Evolutionary conservation across 768 basidiomycete genomes (phyloP), one percentile per base, ranked within the genome.

Genomic region (Rhodocollybia butyracea): DNA sequence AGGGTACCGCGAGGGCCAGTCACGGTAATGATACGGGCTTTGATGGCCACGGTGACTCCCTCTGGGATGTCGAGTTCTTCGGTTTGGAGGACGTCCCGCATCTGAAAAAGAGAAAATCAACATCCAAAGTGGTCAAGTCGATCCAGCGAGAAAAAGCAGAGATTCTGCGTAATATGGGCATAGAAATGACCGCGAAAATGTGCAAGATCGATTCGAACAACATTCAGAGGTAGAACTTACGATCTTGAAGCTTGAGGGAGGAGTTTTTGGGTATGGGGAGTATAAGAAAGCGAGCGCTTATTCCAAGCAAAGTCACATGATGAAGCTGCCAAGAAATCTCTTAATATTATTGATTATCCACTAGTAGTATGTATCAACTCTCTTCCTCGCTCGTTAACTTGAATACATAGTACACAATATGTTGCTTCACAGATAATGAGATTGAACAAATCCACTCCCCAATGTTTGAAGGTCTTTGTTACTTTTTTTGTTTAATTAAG

Each of bases 1-100:
- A 99, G 82, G 51, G 85, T 90, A 61, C 97, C 97, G 53, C 97
- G 85, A 54, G 97, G 91, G 29, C 97, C 97, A 61, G 84, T 86
- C 64, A 99, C 95, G 57, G 84, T 87, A 70, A 99, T 89, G 65
- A 94, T 74, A 60, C 97, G 87, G 62, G 95, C 83, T 80, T 98
- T 97, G 76, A 98, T 82, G 68, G 77, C 71, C 61, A 98, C 85
- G 43, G 87, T 84, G 66, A 99, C 87, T 65, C 83, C 85, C 67
- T 88, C 86, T 57, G 94, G 94, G 64, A 96, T 83, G 40, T 84
- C 82, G 76, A 95, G 86, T 72, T 91, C 91, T 88, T 96, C 94
- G 54, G 89, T 93, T 79, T 91, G 82, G 79, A 91, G 83, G 69
- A 94, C 81, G 84, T 93, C 91, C 76, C 88, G 88, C 91, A 94